Percentiles rank a stretch among this genome's conserved stretches.
phyloP scores from a whole-genome alignment of 805 yeast species.

The Saccharomyces eubayanus region DNA sequence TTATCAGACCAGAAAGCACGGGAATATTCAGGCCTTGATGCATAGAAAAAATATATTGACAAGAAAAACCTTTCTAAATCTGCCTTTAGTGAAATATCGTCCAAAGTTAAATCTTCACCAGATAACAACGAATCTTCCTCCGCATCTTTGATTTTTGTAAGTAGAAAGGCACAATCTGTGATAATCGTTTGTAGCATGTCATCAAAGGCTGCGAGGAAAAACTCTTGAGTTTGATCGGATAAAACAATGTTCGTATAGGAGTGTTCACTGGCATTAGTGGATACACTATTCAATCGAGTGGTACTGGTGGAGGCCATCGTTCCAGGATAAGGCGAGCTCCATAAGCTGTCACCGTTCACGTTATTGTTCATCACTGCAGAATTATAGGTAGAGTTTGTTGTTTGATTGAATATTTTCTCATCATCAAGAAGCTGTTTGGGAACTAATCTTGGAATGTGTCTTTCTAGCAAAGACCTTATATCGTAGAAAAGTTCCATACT shows the following conservation, averaged over 20 bases:
- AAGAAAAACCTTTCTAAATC: conserved; percentile 84
- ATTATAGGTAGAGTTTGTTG: not conserved
- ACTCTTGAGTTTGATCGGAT: conserved; percentile 23
- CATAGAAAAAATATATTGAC: conserved; percentile 61
- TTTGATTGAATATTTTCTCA: conserved; percentile 19
- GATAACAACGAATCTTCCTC: conserved; percentile 68
- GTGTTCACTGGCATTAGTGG: not conserved
- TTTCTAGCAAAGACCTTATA: conserved; percentile 57
- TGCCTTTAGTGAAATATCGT: conserved; percentile 60
- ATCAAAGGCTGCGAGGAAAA: conserved; percentile 39
- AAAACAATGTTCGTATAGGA: conserved; percentile 11
- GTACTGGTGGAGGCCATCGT: not conserved
- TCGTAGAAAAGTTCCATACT: conserved; percentile 50
- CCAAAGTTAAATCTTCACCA: conserved; percentile 46
- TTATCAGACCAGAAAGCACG: conserved; percentile 60
- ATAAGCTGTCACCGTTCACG: not conserved
- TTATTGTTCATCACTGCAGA: not conserved
- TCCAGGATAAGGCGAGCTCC: not conserved
- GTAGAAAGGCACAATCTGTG: conserved; percentile 53
- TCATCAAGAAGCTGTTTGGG: conserved; percentile 47
- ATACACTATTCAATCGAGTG: not conserved
- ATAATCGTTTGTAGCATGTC: conserved; percentile 48
- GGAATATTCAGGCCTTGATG: conserved; percentile 50
- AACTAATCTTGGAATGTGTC: conserved; percentile 49
- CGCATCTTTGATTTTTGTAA: conserved; percentile 59